Conservation (phyloP, 176 grass and related monocot species). For the Stipa capillata region DNA sequence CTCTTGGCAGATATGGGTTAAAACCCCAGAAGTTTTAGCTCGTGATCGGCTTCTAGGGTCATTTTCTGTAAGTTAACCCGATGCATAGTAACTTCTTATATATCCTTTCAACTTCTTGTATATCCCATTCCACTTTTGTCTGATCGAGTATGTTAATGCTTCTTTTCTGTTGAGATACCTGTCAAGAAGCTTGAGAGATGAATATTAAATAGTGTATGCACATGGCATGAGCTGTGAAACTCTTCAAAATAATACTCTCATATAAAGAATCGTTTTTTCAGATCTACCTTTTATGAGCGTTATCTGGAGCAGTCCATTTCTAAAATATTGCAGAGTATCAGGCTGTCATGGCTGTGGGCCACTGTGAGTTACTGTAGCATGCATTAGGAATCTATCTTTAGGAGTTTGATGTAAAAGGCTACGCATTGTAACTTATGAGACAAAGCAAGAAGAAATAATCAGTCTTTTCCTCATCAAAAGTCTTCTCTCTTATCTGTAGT, state of each 20-base stretch:
- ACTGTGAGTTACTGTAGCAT: neutral
- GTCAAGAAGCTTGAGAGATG: neutral
- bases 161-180: neutral
- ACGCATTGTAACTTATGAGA: too few relatives aligned
- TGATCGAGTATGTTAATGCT: neutral
- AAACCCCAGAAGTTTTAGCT: constrained; percentile 92
- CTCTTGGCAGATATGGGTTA: constrained; percentile 88
- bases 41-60: constrained; percentile 91
- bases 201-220: neutral
- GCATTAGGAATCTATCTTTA: neutral
- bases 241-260: neutral
- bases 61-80: constrained; percentile 69
- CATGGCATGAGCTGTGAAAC: constrained; percentile 30
- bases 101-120: too few relatives aligned
- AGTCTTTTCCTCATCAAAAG: too few relatives aligned
- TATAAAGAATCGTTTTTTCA: neutral
- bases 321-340: neutral
- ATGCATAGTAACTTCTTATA: neutral
- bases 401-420: neutral
- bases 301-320: neutral
- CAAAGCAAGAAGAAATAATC: too few relatives aligned
- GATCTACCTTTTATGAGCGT: neutral
- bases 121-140: neutral
- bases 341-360: neutral
- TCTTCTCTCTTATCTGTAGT: too few relatives aligned